Evolutionary conservation across 345 rosid species (phyloP), one percentile per base, ranked within the genome.

Genomic region (Brassica nigra): DNA sequence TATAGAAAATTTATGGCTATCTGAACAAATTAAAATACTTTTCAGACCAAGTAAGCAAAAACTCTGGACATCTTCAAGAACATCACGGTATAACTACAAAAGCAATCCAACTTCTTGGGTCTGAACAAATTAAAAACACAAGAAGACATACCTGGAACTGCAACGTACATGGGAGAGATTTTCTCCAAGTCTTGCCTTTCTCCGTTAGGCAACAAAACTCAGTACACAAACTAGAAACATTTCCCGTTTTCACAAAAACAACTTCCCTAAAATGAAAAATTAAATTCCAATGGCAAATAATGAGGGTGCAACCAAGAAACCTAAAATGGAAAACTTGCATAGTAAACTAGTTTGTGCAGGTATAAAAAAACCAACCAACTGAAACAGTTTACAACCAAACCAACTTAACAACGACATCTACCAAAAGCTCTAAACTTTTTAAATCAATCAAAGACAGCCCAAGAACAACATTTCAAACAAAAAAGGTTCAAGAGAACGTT

Each of bases 161-260:
- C 88, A 95, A 78, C 54, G 88, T 88, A 82, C 83, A 88, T 70
- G 84, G 91, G 77, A 94, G 90, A 85, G 88, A 92, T 73, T 87
- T 87, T 18, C 86, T 89, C 91, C 64, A 87, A 88, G 23, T 90
- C 89, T 78, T 92, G 92, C 9, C 69, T 79, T 65, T 94, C 98
- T 64, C 92, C 95, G 52, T 87, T 86, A 64, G 90, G 91, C 87
- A 92, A 78, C 73, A 92, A 89, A 5, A 95, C 91, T 71, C 91
- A 88, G 78, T 23, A 73, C 49, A 79, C 66, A 79, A 74, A 62
- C 78, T 68, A 74, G 70, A 44, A 27, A 73, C 27, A 58, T 61
- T 47, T 27, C 74, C 69, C 47, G 6, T 74, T 79, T 79, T 59
- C 70, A 72, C 82, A 74, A 68, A 37, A 79, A 68, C 44, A 68